Percentiles rank a stretch among this genome's conserved stretches.
Evolutionary conservation across 2,329 filamentous ascomycete species (phyloP).

Genomic region (Rosellinia necatrix): DNA sequence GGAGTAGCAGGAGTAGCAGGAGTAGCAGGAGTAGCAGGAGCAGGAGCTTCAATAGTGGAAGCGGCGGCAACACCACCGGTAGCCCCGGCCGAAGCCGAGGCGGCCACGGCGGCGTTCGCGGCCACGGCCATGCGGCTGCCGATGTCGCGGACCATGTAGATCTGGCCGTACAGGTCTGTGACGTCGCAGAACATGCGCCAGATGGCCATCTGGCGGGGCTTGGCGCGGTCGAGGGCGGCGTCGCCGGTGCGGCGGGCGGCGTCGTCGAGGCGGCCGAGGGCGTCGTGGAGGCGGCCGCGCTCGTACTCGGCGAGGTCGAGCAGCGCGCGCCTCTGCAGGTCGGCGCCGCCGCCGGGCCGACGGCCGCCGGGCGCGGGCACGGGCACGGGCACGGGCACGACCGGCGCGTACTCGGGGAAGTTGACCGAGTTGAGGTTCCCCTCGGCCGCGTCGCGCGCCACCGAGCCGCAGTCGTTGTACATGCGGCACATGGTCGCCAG

Average conservation of each 20-base stretch:
- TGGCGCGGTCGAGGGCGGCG: not conserved
- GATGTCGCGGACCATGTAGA: constrained; percentile 25
- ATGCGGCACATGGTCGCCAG: constrained; percentile 37
- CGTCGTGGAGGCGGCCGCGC: not conserved
- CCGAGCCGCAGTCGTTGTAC: constrained; percentile 44
- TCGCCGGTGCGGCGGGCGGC: not conserved
- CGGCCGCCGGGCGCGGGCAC: no score
- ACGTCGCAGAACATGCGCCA: constrained; percentile 19
- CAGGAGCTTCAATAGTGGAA: no score
- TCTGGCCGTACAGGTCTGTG: constrained; percentile 24
- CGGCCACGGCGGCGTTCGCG: no score
- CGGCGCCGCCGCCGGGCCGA: not conserved
- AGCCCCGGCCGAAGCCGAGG: no score
- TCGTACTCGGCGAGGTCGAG: not conserved
- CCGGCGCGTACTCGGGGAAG: constrained; percentile 39
- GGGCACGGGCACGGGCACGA: no score
- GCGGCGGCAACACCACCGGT: no score
- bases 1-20: no score
- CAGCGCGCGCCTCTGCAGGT: not conserved
- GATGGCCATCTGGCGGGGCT: constrained; percentile 15
- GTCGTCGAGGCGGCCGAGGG: not conserved
- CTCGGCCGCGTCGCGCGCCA: constrained; percentile 37
- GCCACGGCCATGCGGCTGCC: no score
- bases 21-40: no score
- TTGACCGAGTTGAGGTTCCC: constrained; percentile 41